Percentiles rank a stretch among this genome's conserved stretches.
Conservation (phyloP, 192 early-diverging fungal genomes). For the Podila verticillata region DNA sequence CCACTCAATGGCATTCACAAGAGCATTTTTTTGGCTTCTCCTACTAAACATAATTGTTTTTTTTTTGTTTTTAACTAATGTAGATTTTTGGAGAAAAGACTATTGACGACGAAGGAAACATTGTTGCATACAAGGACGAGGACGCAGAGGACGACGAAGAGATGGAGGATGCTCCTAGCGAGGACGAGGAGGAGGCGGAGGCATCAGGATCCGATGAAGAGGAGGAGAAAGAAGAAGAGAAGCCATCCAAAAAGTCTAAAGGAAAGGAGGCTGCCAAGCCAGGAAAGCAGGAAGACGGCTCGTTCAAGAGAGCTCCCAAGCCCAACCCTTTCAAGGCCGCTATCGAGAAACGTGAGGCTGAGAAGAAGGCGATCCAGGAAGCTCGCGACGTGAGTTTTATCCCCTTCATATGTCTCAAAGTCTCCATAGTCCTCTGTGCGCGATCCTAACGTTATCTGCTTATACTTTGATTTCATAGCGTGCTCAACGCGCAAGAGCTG, state of each 20-base stretch:
- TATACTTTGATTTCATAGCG: slow-evolving; percentile 8
- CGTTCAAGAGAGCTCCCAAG: slow-evolving; percentile 39
- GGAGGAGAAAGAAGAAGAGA: slow-evolving; percentile 17
- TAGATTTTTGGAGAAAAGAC: slow-evolving; percentile 51
- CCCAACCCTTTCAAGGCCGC: slow-evolving; percentile 51
- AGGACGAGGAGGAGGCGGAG: neutral
- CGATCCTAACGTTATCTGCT: neutral
- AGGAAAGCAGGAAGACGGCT: slow-evolving; percentile 44
- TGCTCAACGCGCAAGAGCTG: slow-evolving; percentile 33
- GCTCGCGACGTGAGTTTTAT: slow-evolving; percentile 32
- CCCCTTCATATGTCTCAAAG: neutral
- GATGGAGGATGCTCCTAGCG: slow-evolving; percentile 8
- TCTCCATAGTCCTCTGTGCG: neutral
- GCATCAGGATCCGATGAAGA: slow-evolving; percentile 6
- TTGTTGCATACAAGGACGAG: slow-evolving; percentile 29
- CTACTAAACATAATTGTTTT: neutral
- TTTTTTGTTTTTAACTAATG: neutral
- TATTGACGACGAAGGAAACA: slow-evolving; percentile 48
- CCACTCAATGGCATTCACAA: neutral
- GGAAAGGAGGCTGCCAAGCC: slow-evolving; percentile 27
- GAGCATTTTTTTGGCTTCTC: neutral
- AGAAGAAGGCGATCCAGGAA: slow-evolving; percentile 51
- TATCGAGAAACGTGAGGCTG: slow-evolving; percentile 48
- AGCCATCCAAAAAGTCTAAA: slow-evolving; percentile 23
- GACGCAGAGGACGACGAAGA: slow-evolving; percentile 20